phyloP scores from a whole-genome alignment of 2,329 filamentous ascomycete species.

The Fusarium chaquense region DNA sequence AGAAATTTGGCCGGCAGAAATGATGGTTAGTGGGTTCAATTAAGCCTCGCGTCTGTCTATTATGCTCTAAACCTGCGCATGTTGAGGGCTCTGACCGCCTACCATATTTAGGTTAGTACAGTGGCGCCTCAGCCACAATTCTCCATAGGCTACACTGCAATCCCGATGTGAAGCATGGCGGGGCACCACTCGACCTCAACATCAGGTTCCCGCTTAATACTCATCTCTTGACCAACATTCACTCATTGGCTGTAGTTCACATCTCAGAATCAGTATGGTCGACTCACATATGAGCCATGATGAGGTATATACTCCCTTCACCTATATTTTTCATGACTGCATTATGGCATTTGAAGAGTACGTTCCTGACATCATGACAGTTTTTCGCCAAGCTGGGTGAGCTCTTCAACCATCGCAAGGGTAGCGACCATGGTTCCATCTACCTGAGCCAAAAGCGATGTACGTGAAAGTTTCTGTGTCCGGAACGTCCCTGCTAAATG shows the following conservation, averaged over 20 bases:
- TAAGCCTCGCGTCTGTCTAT: too few relatives aligned
- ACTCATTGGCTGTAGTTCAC: constrained; percentile 2
- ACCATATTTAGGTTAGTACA: background rate
- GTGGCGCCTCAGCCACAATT: constrained; percentile 1
- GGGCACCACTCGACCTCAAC: constrained; percentile 42
- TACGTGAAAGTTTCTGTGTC: constrained; percentile 54
- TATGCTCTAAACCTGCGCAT: too few relatives aligned
- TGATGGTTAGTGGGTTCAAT: background rate
- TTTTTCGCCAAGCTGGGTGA: constrained; percentile 78
- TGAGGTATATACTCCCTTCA: constrained; percentile 36
- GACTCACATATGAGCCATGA: constrained; percentile 45
- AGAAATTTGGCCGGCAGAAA: constrained; percentile 24
- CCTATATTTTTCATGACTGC: background rate
- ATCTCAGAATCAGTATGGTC: constrained; percentile 37
- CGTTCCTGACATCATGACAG: constrained; percentile 56
- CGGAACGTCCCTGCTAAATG: constrained; percentile 11
- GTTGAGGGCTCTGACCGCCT: background rate
- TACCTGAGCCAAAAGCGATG: constrained; percentile 82
- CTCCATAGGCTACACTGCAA: background rate
- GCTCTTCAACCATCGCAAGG: constrained; percentile 75
- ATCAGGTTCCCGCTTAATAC: constrained; percentile 17
- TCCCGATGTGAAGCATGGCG: constrained; percentile 30
- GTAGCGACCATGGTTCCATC: constrained; percentile 78
- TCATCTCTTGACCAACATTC: constrained; percentile 24
- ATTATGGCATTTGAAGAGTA: constrained; percentile 2